Base-by-base conservation (phyloP, 768 basidiomycete species). In the Leucocoprinus leucothites region DNA sequence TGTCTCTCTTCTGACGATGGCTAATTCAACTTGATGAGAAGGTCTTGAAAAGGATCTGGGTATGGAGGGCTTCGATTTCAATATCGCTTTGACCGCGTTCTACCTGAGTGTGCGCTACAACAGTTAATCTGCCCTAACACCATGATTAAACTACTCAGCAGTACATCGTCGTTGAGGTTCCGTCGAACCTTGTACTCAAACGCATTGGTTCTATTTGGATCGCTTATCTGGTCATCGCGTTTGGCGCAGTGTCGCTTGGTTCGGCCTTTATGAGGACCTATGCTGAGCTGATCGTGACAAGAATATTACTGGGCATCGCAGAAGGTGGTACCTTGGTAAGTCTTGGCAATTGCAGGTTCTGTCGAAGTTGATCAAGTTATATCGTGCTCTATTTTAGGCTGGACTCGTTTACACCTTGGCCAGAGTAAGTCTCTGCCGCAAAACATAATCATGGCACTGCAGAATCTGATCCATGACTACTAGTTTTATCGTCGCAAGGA, bases 121-220 rank as follows among this genome's bases (percentile, higher is more conserved):
- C 22, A 24, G 34, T 24, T 52, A 76, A 73, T 74, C 68, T 51
- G 70, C 71, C 40, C 51, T 67, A 40, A 60, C 68, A 31, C 11
- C 6, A 31, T 31, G 31, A 31, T 31, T 31, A 11, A 31, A 31
- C 31, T 5, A 31, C 11, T 31, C 11, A 5, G 11, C 31, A 31
- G 31, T 31, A 31, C 31, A 31, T 31, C 11, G 31, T 31, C 31
- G 11, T 31, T 1, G 74, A 76, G 52, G 65, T 76, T 19, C 76
- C 76, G 0, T 74, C 74, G n/a, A 78, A 78, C 51, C 66, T 78
- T 2, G 64, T 67, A 2, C 63, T 76, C 40, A 78, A 78, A 57
- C 69, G 63, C 25, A 70, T 73, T 49, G 76, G 76, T 8, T 71
- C 76, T 0, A 60, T 65, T 2, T 74, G 69, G 66, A 61, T 76